These are phyloP conservation scores for Talaromyces pinophilus DNA, from an alignment of 2,329 filamentous ascomycete species.

Conservation along the genomic window DNA sequence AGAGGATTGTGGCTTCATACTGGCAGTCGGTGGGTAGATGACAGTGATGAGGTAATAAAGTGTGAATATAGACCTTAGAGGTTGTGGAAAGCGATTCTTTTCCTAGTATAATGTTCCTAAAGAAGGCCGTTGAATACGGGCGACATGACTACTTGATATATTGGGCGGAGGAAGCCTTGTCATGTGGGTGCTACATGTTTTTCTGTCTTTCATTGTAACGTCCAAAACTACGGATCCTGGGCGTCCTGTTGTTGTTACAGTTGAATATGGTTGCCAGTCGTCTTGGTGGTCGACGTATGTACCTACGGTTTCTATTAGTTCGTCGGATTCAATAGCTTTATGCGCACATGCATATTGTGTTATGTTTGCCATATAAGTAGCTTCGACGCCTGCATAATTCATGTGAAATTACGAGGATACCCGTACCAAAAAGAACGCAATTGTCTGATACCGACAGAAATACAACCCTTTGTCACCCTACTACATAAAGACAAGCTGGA, in stretches of 20 bases:
- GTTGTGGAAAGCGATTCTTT: too few relatives aligned
- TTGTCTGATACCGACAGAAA: too few relatives aligned
- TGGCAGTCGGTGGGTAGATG: too few relatives aligned
- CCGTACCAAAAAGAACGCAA: not conserved
- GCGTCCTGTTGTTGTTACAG: too few relatives aligned
- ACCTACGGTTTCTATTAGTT: too few relatives aligned
- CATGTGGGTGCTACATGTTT: not conserved
- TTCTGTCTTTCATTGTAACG: not conserved
- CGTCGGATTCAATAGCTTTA: too few relatives aligned
- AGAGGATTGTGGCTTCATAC: not conserved
- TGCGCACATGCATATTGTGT: not conserved
- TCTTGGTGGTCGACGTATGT: too few relatives aligned
- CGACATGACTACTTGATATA: not conserved
- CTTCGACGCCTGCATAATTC: not conserved
- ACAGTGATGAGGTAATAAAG: too few relatives aligned
- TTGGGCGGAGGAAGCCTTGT: not conserved
- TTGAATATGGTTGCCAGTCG: too few relatives aligned
- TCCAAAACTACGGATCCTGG: not conserved
- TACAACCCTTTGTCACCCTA: not conserved
- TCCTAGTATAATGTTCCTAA: too few relatives aligned
- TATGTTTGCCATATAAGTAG: not conserved
- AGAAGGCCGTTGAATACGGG: too few relatives aligned
- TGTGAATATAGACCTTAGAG: too few relatives aligned
- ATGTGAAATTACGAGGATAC: not conserved
- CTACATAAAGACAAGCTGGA: not conserved